These are phyloP conservation scores for Argentina anserina DNA, from an alignment of 306 rosid genomes.

Conservation along the genomic window DNA sequence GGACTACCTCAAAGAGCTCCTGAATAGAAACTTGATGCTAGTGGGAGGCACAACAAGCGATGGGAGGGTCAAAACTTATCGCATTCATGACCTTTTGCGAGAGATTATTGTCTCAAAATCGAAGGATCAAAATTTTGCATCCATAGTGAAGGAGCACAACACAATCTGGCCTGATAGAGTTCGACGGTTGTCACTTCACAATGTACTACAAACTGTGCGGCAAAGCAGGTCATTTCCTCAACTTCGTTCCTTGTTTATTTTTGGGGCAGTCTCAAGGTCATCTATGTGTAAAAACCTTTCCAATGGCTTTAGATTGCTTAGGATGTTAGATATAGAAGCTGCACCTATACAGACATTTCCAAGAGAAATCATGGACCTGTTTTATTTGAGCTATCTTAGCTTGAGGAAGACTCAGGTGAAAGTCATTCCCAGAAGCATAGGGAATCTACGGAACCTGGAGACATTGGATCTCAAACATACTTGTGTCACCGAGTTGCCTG, in stretches of 20 bases:
- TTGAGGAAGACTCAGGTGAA: conserved; percentile 35
- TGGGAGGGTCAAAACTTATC: conserved; percentile 26
- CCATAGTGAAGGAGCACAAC: conserved; percentile 38
- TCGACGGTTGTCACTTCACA: conserved; percentile 50
- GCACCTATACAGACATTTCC: conserved; percentile 27
- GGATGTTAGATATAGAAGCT: conserved; percentile 30
- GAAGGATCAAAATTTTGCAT: conserved; percentile 50
- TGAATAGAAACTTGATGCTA: conserved; percentile 54
- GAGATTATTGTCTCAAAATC: conserved; percentile 57
- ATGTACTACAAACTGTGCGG: conserved; percentile 28
- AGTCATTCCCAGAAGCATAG: conserved; percentile 25
- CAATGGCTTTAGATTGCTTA: conserved; percentile 25
- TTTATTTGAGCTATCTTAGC: conserved; percentile 32
- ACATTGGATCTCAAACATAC: conserved; percentile 40
- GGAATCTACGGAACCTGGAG: conserved; percentile 33
- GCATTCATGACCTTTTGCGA: conserved; percentile 48
- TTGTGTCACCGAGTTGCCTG: conserved; percentile 29
- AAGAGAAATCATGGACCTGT: conserved; percentile 5
- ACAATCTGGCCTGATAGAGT: conserved; percentile 43
- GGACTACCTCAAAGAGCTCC: conserved; percentile 51
- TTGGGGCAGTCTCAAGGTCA: conserved; percentile 31
- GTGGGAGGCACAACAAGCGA: conserved; percentile 20
- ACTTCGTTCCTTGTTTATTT: conserved; percentile 59
- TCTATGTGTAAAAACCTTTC: background rate
- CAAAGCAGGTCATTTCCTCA: conserved; percentile 43